Evolutionary conservation across 176 grass and related monocot species (phyloP), one percentile per base, ranked within the genome.

Genomic region (Ampelocalamus luodianensis): DNA sequence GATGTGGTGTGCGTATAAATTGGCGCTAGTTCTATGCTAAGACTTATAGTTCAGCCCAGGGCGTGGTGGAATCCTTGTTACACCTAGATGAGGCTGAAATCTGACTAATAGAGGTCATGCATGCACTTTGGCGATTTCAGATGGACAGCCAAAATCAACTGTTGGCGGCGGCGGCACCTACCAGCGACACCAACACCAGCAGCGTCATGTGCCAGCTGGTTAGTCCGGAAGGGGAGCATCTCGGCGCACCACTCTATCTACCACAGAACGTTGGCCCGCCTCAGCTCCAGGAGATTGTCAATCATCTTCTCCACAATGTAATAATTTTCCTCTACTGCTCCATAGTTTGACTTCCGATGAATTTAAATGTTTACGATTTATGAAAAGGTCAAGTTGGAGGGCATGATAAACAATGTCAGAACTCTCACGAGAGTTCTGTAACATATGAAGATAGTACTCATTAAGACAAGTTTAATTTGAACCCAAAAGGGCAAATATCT

Each of bases 271-370:
- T 81, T 45, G 96, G 96, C 0, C 93, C 96, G 8, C 69, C 90
- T 4, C 96, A 96, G 78, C 93, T 99, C 24, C 93, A 94, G 87
- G 93, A 99, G 71, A 94, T 99, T 68, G 96, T 98, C 81, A 98
- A 98, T 76, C 87, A 94, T 14, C 93, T 98, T 44, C 96, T 98
- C 11, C 89, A 84, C 51, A 96, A 96, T 85, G 96, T 98, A 65
- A 32, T 7, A 5, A 14, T 66, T 10, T 60, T 14, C 18, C 5
- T 14, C 6, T 9, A 22, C 65, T 11, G 36, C 34, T 70, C 39
- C 59, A 12, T 62, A 26, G 23, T 27, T 62, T 62, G 9, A 13
- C 27, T 12, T 62, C 58, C 23, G 27, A 27, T 13, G 10, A 62
- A 13, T 62, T 26, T 12, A 62, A 62, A 13, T 27, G 10, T 26